phyloP scores from a whole-genome alignment of 164 flowering plant species.

The Vitis riparia region DNA sequence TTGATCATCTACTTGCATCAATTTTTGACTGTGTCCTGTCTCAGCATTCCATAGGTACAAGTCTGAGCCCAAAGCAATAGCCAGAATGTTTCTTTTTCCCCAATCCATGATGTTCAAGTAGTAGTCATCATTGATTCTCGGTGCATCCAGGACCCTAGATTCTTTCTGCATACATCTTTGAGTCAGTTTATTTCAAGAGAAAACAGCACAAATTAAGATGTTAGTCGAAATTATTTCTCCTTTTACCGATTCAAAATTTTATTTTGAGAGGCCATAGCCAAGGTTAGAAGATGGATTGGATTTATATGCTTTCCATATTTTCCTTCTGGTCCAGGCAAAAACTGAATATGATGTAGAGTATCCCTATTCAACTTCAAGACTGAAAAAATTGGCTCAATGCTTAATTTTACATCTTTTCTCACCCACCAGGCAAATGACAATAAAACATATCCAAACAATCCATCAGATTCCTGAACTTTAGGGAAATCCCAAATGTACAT shows the following conservation, averaged over 20 bases:
- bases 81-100: constrained; percentile 53
- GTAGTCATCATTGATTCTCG: constrained; percentile 34
- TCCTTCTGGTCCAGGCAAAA: too few species aligned
- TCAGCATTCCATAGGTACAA: constrained; percentile 45
- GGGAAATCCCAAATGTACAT: too few species aligned
- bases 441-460: too few species aligned
- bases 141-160: constrained; percentile 44
- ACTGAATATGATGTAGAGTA: too few species aligned
- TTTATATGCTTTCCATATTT: too few species aligned
- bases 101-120: constrained; percentile 52
- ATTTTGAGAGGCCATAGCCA: too few species aligned
- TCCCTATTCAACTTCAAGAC: too few species aligned
- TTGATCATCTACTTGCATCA: constrained; percentile 18
- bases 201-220: not conserved
- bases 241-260: not conserved
- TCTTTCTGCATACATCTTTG: constrained; percentile 25
- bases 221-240: not conserved
- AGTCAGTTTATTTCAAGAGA: not conserved
- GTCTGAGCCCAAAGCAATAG: constrained; percentile 41
- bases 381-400: too few species aligned
- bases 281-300: too few species aligned
- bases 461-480: too few species aligned
- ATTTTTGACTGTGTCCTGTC: not conserved
- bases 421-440: too few species aligned
- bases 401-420: too few species aligned